Evolutionary conservation across 768 basidiomycete species (phyloP).

Genomic region (Stropharia rugosoannulata): DNA sequence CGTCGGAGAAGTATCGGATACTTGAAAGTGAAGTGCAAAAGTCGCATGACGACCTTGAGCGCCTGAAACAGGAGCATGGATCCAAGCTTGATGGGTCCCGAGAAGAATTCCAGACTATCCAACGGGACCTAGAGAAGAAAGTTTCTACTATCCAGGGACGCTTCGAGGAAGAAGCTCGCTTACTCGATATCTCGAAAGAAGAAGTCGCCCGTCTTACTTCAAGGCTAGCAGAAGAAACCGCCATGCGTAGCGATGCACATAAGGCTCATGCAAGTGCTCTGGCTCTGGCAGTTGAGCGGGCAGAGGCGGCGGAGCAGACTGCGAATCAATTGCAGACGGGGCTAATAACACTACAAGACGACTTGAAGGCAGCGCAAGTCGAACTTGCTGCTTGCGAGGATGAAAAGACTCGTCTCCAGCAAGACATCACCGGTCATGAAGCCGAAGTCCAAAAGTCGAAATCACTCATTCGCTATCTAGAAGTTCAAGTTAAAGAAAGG

Average conservation of each 20-base stretch:
- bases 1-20: conserved; percentile 9
- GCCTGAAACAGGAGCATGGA: conserved; percentile 27
- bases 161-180: conserved; percentile 32
- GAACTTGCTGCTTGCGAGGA: conserved; percentile 39
- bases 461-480: conserved; percentile 60
- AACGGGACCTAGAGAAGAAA: conserved; percentile 32
- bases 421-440: conserved; percentile 55
- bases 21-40: conserved; percentile 18
- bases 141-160: conserved; percentile 32
- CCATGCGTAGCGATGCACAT: conserved; percentile 30
- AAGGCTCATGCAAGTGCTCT: conserved; percentile 31
- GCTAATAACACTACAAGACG: conserved; percentile 32
- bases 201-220: conserved; percentile 36
- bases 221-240: conserved; percentile 38
- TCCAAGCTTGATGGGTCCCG: conserved; percentile 23
- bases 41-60: conserved; percentile 19
- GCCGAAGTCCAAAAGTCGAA: conserved; percentile 65
- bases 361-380: conserved; percentile 38
- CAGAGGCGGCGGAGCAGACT: conserved; percentile 29
- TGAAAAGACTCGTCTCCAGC: conserved; percentile 53
- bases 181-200: conserved; percentile 36
- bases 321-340: conserved; percentile 35
- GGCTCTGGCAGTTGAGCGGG: conserved; percentile 23
- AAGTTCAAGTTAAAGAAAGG: conserved; percentile 66
- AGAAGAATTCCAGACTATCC: conserved; percentile 23